Evolutionary conservation across 2,329 filamentous ascomycete species (phyloP).

Genomic region (Juglanconis juglandina): DNA sequence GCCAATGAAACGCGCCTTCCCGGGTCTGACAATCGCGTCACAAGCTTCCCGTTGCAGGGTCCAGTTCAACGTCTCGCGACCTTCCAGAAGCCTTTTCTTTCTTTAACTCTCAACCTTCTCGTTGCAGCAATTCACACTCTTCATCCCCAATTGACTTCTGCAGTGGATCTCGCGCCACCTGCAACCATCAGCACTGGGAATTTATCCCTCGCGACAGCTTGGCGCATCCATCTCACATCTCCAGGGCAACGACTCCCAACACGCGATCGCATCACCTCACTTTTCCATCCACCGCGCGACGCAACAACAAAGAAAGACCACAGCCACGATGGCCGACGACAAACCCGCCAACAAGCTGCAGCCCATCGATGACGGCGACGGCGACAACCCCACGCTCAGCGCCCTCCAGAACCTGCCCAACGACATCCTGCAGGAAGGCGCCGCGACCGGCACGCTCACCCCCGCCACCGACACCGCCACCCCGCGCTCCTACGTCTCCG

Average conservation of each 20-base stretch:
- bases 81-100: background rate
- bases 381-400: background rate
- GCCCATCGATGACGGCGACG: constrained; percentile 4
- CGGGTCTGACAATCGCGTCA: constrained; percentile 13
- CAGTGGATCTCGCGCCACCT: background rate
- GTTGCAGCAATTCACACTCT: background rate
- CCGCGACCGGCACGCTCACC: constrained; percentile 20
- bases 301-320: background rate
- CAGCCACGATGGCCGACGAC: constrained; percentile 18
- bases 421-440: background rate
- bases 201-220: background rate
- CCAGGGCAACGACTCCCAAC: background rate
- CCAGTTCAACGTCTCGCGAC: background rate
- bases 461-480: constrained; percentile 28
- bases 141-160: constrained; percentile 6
- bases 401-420: constrained; percentile 5
- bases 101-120: background rate
- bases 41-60: background rate
- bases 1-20: constrained; percentile 10
- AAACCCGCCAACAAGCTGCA: constrained; percentile 3
- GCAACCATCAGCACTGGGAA: background rate
- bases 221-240: background rate
- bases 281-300: background rate
- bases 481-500: constrained; percentile 25
- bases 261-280: background rate